Conservation (phyloP, 495 filamentous ascomycete species). For the Parmelia sp. region DNA sequence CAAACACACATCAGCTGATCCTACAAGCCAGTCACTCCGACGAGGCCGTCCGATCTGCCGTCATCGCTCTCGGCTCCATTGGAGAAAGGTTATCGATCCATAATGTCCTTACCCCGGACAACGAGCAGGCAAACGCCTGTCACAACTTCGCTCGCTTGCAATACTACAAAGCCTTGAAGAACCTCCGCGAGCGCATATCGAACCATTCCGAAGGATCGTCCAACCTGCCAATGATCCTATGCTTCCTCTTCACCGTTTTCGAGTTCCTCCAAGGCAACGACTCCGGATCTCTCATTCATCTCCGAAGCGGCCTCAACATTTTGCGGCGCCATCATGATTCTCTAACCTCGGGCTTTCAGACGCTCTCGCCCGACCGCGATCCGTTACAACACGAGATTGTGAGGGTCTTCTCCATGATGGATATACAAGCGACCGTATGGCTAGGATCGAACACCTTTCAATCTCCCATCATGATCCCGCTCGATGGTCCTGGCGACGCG, state of each 20-base stretch:
- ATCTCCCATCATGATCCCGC: background rate
- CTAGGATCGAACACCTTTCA: slow-evolving; percentile 16
- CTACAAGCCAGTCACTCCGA: slow-evolving; percentile 25
- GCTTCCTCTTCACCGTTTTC: slow-evolving; percentile 49
- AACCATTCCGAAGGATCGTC: slow-evolving; percentile 24
- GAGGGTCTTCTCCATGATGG: slow-evolving; percentile 16
- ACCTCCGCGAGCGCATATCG: slow-evolving; percentile 18
- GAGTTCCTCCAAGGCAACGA: slow-evolving; percentile 48
- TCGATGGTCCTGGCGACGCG: background rate
- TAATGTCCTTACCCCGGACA: slow-evolving; percentile 9
- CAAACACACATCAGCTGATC: slow-evolving; percentile 18
- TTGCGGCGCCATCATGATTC: slow-evolving; percentile 10
- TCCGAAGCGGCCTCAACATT: slow-evolving; percentile 21
- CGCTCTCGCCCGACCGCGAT: background rate
- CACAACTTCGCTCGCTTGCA: slow-evolving; percentile 23
- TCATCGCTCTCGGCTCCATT: slow-evolving; percentile 24
- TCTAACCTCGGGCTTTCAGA: background rate
- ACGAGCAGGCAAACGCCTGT: slow-evolving; percentile 10
- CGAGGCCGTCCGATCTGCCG: slow-evolving; percentile 17
- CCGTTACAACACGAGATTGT: slow-evolving; percentile 11
- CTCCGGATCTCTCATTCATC: slow-evolving; percentile 13
- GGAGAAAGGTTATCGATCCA: slow-evolving; percentile 13
- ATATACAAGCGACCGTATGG: slow-evolving; percentile 21
- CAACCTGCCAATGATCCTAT: slow-evolving; percentile 43
- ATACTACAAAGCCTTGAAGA: slow-evolving; percentile 21